A percentile compares a stretch with the other conserved stretches of the same genome.
phyloP scores from a whole-genome alignment of 805 yeast species.

The Spathaspora arborariae region DNA sequence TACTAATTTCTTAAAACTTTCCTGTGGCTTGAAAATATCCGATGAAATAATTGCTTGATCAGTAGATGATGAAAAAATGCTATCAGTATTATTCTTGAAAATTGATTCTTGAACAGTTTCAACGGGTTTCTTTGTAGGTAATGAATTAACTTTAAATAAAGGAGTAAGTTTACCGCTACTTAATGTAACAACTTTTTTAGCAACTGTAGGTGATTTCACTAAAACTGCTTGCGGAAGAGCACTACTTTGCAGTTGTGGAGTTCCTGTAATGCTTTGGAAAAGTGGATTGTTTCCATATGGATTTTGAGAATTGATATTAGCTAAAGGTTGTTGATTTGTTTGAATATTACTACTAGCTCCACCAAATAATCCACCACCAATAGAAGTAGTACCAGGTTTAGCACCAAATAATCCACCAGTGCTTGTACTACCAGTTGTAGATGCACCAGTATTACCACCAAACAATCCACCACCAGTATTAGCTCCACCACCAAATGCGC shows the following conservation, averaged over 20 bases:
- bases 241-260: constrained; percentile 11
- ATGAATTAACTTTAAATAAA: constrained; percentile 26
- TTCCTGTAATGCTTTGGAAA: constrained; percentile 44
- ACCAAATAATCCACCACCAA: constrained; percentile 16
- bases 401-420: constrained; percentile 19
- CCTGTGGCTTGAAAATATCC: constrained; percentile 66
- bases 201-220: constrained; percentile 14
- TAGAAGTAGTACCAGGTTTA: constrained; percentile 12
- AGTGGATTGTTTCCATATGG: constrained; percentile 83
- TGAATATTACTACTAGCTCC: constrained; percentile 10
- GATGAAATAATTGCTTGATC: constrained; percentile 68
- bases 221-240: constrained; percentile 25
- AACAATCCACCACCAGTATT: constrained; percentile 17
- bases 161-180: constrained; percentile 65
- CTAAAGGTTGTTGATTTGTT: constrained; percentile 20
- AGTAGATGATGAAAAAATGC: constrained; percentile 41
- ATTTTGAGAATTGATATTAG: constrained; percentile 35
- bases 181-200: constrained; percentile 59
- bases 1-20: constrained; percentile 49
- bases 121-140: constrained; percentile 11
- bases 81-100: constrained; percentile 9
- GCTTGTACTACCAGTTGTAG: constrained; percentile 14
- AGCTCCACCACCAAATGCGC: constrained; percentile 11
- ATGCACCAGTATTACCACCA: constrained; percentile 7
- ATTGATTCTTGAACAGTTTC: constrained; percentile 9